Percentiles rank a stretch among this genome's conserved stretches.
phyloP scores from a whole-genome alignment of 2,329 filamentous ascomycete genomes.

The Claviceps purpurea region DNA sequence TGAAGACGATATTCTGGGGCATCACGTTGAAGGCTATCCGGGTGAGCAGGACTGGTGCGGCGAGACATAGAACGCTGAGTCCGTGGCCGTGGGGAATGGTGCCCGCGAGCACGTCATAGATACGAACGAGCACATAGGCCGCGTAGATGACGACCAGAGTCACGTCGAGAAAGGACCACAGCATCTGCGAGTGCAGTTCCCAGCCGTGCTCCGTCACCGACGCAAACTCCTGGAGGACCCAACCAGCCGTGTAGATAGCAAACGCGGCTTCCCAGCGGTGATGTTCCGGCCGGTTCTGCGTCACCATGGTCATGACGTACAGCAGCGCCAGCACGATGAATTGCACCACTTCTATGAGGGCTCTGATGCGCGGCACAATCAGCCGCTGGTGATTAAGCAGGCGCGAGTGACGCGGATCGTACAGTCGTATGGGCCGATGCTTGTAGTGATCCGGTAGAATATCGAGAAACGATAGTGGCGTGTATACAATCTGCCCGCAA shows the following conservation, averaged over 20 bases:
- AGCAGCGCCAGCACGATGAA: slow-evolving; percentile 50
- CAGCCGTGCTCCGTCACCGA: slow-evolving; percentile 51
- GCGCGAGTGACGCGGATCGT: slow-evolving; percentile 52
- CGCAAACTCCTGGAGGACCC: slow-evolving; percentile 53
- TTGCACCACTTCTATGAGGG: slow-evolving; percentile 50
- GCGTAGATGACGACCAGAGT: slow-evolving; percentile 51
- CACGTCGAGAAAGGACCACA: slow-evolving; percentile 65
- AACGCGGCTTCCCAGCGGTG: slow-evolving; percentile 46
- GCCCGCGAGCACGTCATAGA: slow-evolving; percentile 37
- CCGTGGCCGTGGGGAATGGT: slow-evolving; percentile 39
- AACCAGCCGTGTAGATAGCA: slow-evolving; percentile 50
- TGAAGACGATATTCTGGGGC: slow-evolving; percentile 64
- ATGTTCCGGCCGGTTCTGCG: slow-evolving; percentile 32
- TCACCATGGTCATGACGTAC: slow-evolving; percentile 51
- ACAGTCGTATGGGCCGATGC: slow-evolving; percentile 54
- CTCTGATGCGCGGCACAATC: slow-evolving; percentile 55
- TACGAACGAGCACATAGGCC: slow-evolving; percentile 45
- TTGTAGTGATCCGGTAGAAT: slow-evolving; percentile 65
- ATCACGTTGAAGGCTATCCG: slow-evolving; percentile 60
- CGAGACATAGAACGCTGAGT: slow-evolving; percentile 51
- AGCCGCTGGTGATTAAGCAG: slow-evolving; percentile 59
- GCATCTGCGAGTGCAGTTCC: slow-evolving; percentile 60
- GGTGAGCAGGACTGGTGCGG: slow-evolving; percentile 55
- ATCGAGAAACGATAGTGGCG: slow-evolving; percentile 55
- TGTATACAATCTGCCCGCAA: slow-evolving; percentile 54